A percentile compares a stretch with the other conserved stretches of the same genome.
These are phyloP conservation scores for Pulveroboletus sp. DNA, from an alignment of 768 basidiomycete genomes.

Conservation along the genomic window DNA sequence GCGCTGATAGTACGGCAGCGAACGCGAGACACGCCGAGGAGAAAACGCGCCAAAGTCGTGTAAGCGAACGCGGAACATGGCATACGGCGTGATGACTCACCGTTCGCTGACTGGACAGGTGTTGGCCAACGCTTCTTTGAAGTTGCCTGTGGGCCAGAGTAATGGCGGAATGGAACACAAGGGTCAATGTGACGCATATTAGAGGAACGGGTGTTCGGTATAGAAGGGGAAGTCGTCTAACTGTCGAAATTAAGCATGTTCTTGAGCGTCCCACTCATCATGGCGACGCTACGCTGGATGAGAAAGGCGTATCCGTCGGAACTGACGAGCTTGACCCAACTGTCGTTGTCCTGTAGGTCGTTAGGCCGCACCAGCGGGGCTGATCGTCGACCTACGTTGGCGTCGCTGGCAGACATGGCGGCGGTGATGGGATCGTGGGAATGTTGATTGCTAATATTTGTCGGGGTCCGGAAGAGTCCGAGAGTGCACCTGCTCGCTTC, in stretches of 20 bases:
- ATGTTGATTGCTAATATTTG: not conserved
- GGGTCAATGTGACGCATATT: not conserved
- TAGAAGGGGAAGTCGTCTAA: constrained; percentile 31
- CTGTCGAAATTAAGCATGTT: constrained; percentile 75
- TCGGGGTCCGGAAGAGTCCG: constrained; percentile 17
- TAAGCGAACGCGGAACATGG: constrained; percentile 1
- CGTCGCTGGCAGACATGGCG: constrained; percentile 20
- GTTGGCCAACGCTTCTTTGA: constrained; percentile 68
- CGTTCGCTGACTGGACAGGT: constrained; percentile 68
- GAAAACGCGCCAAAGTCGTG: not conserved
- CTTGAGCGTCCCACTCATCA: constrained; percentile 75
- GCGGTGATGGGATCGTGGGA: constrained; percentile 22
- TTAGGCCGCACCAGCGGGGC: not conserved
- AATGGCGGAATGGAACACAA: constrained; percentile 9
- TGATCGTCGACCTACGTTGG: constrained; percentile 13
- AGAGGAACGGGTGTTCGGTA: constrained; percentile 8
- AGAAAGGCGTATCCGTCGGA: constrained; percentile 80
- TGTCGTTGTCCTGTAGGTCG: constrained; percentile 28
- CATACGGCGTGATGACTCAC: constrained; percentile 35
- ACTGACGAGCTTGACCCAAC: constrained; percentile 76
- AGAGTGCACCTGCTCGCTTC: not conserved
- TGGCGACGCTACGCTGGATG: constrained; percentile 68
- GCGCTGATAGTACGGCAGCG: constrained; percentile 34
- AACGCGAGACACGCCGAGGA: not conserved
- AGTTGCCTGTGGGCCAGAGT: constrained; percentile 47